Base-by-base conservation (phyloP, 1,139 yeast genomes). In the Komagataea norvegica region DNA sequence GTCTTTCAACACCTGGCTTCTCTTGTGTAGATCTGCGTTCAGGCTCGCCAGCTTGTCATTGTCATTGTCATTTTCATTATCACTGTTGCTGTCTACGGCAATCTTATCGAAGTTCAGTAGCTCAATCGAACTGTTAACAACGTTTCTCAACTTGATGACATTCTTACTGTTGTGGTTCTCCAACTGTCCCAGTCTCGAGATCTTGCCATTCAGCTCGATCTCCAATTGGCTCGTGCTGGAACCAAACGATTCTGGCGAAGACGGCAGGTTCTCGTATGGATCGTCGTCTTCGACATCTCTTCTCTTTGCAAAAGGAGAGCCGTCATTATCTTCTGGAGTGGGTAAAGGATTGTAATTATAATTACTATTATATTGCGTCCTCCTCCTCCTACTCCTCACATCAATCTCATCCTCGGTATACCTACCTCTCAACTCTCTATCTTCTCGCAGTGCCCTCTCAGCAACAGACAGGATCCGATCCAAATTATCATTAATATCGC, bases 191-290 rank as follows among this genome's bases (percentile, higher is more conserved):
- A 46, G 8, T 18, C 40, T 36, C 1, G 47, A 31, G 5, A 53
- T 29, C n/a, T 44, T 34, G 7, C 40, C 31, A 29, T 44, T 43
- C 16, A 53, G 20, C 6, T 51, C 56, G 10, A 51, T 41, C 29
- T 49, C 55, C 8, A 48, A 10, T 14, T 51, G 48, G 5, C 45
- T 40, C 1, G 40, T 34, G n/a, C 36, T 36, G 5, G 50, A 48
- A 0, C 33, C 39, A 22, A 34, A 36, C 3, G 48, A 41, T 25
- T 42, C 48, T 3, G 52, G 52, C 6, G 52, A 50, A 2, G 54
- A 48, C 4, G 52, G 49, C 6, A 44, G 34, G 16, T 45, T 37
- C 13, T 31, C 21, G 11, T 25, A n/a, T 4, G 11, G 9, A 8
- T 19, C 19, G 7, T 31, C 10, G 13, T 22, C 18, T 9, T 16